These are phyloP conservation scores for Candida michaelii DNA, from an alignment of 805 yeast genomes.

Conservation along the genomic window DNA sequence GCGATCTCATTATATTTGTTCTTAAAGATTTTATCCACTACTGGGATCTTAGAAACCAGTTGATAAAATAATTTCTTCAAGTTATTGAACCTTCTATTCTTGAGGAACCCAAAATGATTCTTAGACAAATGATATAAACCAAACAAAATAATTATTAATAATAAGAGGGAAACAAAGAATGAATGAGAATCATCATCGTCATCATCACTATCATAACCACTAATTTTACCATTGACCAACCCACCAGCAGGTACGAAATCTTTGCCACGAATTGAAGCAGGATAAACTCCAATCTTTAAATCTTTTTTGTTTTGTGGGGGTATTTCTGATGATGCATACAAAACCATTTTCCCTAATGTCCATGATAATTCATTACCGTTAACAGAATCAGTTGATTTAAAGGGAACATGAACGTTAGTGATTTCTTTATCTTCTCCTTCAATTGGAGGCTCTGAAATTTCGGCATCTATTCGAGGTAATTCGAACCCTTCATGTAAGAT, in stretches of 20 bases:
- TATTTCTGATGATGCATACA: constrained; percentile 77
- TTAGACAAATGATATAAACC: constrained; percentile 8
- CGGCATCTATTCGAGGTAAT: constrained; percentile 70
- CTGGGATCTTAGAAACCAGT: constrained; percentile 24
- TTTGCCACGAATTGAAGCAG: constrained; percentile 37
- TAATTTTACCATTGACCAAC: constrained; percentile 1
- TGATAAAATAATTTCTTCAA: constrained; percentile 12
- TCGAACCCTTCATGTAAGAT: constrained; percentile 91
- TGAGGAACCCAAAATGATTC: constrained; percentile 7
- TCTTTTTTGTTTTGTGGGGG: constrained; percentile 20
- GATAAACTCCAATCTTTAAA: constrained; percentile 37
- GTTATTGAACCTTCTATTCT: constrained; percentile 14
- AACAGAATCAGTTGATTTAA: constrained; percentile 78
- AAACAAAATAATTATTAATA: constrained; percentile 18
- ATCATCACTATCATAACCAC: constrained; percentile 19
- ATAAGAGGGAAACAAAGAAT: constrained; percentile 8
- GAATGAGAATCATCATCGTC: constrained; percentile 17
- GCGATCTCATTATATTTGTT: constrained; percentile 14
- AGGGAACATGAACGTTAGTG: constrained; percentile 50
- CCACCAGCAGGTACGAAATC: constrained; percentile 34
- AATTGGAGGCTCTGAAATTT: constrained; percentile 27
- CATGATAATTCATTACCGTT: constrained; percentile 88
- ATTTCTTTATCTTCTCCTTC: constrained; percentile 31
- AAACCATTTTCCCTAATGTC: constrained; percentile 87
- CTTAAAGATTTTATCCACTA: constrained; percentile 14